phyloP scores from a whole-genome alignment of 257 asterid genomes.

The Jacaranda mimosifolia region DNA sequence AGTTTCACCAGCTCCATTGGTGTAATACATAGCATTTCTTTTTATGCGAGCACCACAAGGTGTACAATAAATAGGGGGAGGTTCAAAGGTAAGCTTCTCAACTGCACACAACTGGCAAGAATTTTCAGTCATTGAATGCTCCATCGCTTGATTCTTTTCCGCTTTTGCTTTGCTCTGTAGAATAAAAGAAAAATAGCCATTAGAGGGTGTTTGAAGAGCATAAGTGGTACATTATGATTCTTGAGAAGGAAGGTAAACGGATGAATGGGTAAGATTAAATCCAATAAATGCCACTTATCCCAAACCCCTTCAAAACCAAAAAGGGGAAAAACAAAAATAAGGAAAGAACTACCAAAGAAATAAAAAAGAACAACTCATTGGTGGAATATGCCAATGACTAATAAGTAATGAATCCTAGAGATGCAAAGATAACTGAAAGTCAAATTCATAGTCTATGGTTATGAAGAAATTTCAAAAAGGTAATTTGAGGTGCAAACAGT shows the following conservation, averaged over 20 bases:
- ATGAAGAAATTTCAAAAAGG: conserved; percentile 15
- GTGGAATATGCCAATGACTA: not conserved
- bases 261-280: conserved; percentile 22
- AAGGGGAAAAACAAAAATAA: conserved; percentile 2
- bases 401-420: conserved; percentile 20
- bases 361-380: not conserved
- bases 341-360: not conserved
- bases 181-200: conserved; percentile 29
- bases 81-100: conserved; percentile 96
- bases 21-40: conserved; percentile 92
- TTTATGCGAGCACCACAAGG: conserved; percentile 96
- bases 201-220: conserved; percentile 26
- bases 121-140: conserved; percentile 88
- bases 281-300: conserved; percentile 22
- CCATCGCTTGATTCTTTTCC: conserved; percentile 95
- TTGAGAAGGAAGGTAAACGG: conserved; percentile 20
- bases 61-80: conserved; percentile 93
- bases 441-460: not conserved
- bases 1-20: conserved; percentile 91
- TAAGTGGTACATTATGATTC: conserved; percentile 22
- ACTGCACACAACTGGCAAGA: conserved; percentile 99
- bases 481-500: conserved; percentile 3
- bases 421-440: not conserved
- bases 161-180: conserved; percentile 93
- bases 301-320: conserved; percentile 7